These are phyloP conservation scores for Pouteria campechiana DNA, from an alignment of 179 eudicot species.

Conservation along the genomic window DNA sequence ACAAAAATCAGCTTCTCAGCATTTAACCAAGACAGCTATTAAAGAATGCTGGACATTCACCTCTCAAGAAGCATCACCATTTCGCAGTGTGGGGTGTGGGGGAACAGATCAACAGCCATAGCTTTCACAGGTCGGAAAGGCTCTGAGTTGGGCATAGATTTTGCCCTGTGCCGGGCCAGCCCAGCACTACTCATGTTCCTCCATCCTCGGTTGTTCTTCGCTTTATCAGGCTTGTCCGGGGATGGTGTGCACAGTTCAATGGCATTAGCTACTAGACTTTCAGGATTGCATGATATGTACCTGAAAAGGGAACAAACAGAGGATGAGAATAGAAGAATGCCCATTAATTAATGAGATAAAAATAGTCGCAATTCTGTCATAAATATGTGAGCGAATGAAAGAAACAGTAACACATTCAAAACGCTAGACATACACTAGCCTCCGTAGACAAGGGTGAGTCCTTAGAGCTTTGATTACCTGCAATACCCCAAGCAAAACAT, in stretches of 20 bases:
- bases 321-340: background rate
- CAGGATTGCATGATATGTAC: conserved; percentile 94
- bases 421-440: conserved; percentile 64
- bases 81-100: conserved; percentile 92
- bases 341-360: background rate
- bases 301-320: conserved; percentile 22
- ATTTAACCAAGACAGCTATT: too few relatives aligned
- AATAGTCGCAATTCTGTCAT: background rate
- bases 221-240: conserved; percentile 42
- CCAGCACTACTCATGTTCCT: conserved; percentile 80
- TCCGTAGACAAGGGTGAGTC: conserved; percentile 59
- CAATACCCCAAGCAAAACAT: conserved; percentile 7
- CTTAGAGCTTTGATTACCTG: conserved; percentile 83
- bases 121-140: conserved; percentile 84
- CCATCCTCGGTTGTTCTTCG: conserved; percentile 63
- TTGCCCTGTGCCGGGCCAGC: conserved; percentile 77
- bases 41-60: conserved; percentile 26
- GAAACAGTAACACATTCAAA: background rate
- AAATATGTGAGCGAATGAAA: background rate
- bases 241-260: conserved; percentile 95
- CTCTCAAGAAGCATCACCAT: conserved; percentile 92
- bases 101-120: conserved; percentile 96
- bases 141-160: conserved; percentile 85
- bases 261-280: conserved; percentile 86
- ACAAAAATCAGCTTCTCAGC: too few relatives aligned